Base-by-base conservation (phyloP, 2,329 filamentous ascomycete species). In the Epichloe coenophiala region DNA sequence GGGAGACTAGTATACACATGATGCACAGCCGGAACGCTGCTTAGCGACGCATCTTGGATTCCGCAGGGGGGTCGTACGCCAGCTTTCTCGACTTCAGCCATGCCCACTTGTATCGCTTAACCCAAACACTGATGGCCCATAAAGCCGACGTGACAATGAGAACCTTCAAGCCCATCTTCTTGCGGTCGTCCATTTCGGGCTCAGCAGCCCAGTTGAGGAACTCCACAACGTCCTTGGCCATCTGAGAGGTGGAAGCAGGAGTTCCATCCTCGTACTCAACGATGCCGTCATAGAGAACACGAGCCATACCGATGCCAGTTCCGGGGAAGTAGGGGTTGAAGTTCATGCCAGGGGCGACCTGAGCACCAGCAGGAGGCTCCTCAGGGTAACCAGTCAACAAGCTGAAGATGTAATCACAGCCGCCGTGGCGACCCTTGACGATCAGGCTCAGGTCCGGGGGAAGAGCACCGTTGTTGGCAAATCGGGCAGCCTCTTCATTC, bases 281-380 rank as follows among this genome's bases (percentile, higher is more conserved):
- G 52, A 98, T 76, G 57, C 88, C 93, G 61, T 98, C 93, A 74
- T 95, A 98, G 54, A 98, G 82, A 55, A 97, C 93, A 81, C 93
- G 91, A 62, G 85, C 91, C 93, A 98, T 98, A 64, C 87, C 93
- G 69, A 98, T 98, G 68, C 91, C 91, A 61, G 93, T 97, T 67
- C 93, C 93, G 52, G 93, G 93, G 84, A 98, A 98, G 80, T 96
- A 98, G 54, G 93, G 93, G 81, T 98, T 98, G 83, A 98, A 98
- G 83, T 97, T 96, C 72, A 98, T 83, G 65, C 93, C 93, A 55
- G 83, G 81, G 62, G 83, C 84, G 54, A 98, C 85, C 62, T 79
- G 74, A 56, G 87, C 89, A 67, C 93, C 93, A 48, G 93, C 88
- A 49, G 93, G 93, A 54, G 88, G 79, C 74, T 98, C 93, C 60